phyloP scores from a whole-genome alignment of 1,284 basidiomycete species.

The Cutaneotrichosporon sp. region DNA sequence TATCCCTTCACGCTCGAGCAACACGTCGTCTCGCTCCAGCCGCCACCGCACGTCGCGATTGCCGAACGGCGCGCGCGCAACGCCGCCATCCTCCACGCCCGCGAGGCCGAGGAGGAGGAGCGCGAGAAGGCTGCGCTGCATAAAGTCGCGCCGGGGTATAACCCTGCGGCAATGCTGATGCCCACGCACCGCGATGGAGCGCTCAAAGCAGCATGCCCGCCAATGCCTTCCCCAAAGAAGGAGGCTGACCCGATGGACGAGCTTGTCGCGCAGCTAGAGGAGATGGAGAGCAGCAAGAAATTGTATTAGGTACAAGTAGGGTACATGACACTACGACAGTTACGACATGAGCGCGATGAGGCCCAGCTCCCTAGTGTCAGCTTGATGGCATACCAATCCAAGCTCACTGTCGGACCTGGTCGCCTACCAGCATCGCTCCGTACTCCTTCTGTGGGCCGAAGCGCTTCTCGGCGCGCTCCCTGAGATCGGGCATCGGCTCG shows the following conservation, averaged over 20 bases:
- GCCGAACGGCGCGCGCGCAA: constrained; percentile 65
- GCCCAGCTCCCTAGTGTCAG: constrained; percentile 65
- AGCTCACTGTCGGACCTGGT: constrained; percentile 75
- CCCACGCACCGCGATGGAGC: constrained; percentile 27
- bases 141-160: constrained; percentile 51
- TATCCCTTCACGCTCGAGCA: constrained; percentile 89
- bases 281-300: constrained; percentile 57
- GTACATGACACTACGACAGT: constrained; percentile 1
- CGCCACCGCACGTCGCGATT: constrained; percentile 66
- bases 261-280: constrained; percentile 71
- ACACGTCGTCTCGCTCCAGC: constrained; percentile 71
- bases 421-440: constrained; percentile 76
- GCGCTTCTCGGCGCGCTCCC: constrained; percentile 46
- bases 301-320: constrained; percentile 7
- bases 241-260: constrained; percentile 70
- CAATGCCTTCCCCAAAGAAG: background rate
- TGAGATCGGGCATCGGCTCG: constrained; percentile 62
- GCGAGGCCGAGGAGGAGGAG: constrained; percentile 74
- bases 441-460: constrained; percentile 59
- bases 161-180: constrained; percentile 45
- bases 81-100: constrained; percentile 65
- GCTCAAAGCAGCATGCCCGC: background rate
- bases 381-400: background rate
- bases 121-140: constrained; percentile 56
- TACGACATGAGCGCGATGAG: constrained; percentile 71